A percentile compares a stretch with the other conserved stretches of the same genome.
Evolutionary conservation across 768 basidiomycete species (phyloP).

Genomic region (Cyclocybe aegerita): DNA sequence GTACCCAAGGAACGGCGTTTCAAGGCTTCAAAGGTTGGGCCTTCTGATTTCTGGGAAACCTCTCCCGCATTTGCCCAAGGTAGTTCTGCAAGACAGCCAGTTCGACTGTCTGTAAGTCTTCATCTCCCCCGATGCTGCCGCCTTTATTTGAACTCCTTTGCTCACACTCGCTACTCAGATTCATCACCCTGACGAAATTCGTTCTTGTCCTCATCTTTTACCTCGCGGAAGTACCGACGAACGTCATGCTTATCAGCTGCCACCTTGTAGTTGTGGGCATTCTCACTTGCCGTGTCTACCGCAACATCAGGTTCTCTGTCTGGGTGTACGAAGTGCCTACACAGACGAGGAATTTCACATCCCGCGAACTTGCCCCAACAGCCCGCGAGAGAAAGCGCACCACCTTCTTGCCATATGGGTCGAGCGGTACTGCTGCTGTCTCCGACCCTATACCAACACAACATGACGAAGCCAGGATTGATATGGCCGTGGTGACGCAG

Average conservation of each 20-base stretch:
- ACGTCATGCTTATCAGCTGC: constrained; percentile 8
- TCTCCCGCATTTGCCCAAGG: constrained; percentile 20
- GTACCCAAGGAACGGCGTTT: constrained; percentile 7
- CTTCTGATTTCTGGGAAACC: constrained; percentile 17
- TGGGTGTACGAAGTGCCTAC: no score
- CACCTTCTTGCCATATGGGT: no score
- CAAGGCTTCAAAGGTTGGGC: constrained; percentile 1
- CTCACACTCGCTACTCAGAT: background rate
- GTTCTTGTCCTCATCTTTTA: constrained; percentile 2
- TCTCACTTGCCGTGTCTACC: constrained; percentile 8
- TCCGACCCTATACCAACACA: no score
- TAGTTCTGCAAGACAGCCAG: constrained; percentile 26
- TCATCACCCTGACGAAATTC: constrained; percentile 5
- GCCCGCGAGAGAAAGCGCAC: no score
- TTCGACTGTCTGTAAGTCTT: constrained; percentile 20
- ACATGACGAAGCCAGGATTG: no score
- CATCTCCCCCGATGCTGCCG: background rate
- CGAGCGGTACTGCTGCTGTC: no score
- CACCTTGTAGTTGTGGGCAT: constrained; percentile 10
- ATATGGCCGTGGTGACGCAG: no score
- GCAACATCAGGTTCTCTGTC: background rate
- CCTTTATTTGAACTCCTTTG: background rate
- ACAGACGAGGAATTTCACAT: no score
- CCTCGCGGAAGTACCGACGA: background rate
- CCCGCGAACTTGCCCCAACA: no score